Evolutionary conservation across 495 filamentous ascomycete genomes (phyloP).

Genomic region (Parachaetomium inaequale): DNA sequence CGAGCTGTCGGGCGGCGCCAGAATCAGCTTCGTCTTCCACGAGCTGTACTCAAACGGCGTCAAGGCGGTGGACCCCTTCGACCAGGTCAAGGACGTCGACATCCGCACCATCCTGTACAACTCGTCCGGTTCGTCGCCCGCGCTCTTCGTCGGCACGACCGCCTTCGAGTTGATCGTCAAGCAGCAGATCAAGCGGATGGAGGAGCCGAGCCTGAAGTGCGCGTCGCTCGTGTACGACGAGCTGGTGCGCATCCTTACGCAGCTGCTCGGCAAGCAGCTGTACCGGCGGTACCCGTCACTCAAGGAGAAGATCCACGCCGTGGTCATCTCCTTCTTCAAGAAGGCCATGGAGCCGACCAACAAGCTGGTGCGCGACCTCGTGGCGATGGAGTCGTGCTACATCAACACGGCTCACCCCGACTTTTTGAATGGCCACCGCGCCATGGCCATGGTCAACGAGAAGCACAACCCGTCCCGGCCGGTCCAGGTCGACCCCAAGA

Average conservation of each 20-base stretch:
- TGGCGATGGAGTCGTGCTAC: constrained; percentile 93
- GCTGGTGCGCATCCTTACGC: constrained; percentile 88
- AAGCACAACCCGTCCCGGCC: constrained; percentile 75
- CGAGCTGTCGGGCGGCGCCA: constrained; percentile 92
- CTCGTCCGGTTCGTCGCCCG: constrained; percentile 94
- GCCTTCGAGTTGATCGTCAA: constrained; percentile 98
- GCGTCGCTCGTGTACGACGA: constrained; percentile 97
- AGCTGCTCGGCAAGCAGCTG: constrained; percentile 81
- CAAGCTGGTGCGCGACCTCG: constrained; percentile 91
- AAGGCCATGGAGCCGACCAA: constrained; percentile 96
- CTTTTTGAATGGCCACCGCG: constrained; percentile 91
- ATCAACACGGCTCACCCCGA: constrained; percentile 99
- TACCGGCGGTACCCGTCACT: constrained; percentile 89
- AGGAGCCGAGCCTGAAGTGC: constrained; percentile 96
- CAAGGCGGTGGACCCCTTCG: constrained; percentile 97
- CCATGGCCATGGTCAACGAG: constrained; percentile 97
- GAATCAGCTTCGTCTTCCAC: constrained; percentile 99
- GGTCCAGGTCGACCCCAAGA: constrained; percentile 98
- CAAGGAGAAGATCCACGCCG: constrained; percentile 94
- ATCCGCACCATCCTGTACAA: constrained; percentile 97
- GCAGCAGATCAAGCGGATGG: constrained; percentile 93
- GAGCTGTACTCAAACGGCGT: constrained; percentile 97
- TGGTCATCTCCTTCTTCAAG: constrained; percentile 97
- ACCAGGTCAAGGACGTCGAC: constrained; percentile 94
- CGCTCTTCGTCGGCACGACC: constrained; percentile 94